Percentiles rank a stretch among this genome's conserved stretches.
These are phyloP conservation scores for Penicillium psychrosexuale DNA, from an alignment of 2,329 filamentous ascomycete species.

Conservation along the genomic window DNA sequence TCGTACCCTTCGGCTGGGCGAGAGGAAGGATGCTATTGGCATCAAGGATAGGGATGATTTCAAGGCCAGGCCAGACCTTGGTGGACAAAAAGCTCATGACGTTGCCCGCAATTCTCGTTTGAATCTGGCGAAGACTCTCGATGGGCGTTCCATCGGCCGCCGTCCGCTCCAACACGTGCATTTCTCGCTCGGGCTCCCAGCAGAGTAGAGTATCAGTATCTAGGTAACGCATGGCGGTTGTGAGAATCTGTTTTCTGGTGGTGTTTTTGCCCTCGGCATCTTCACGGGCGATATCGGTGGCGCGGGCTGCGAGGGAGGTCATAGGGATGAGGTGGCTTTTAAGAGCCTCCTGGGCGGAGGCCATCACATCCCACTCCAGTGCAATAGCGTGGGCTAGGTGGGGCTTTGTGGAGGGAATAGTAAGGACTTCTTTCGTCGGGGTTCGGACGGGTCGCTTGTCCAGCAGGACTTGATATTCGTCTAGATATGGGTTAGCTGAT, in stretches of 20 bases:
- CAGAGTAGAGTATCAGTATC: slow-evolving; percentile 90
- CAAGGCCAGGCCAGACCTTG: slow-evolving; percentile 78
- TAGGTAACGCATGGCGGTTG: slow-evolving; percentile 76
- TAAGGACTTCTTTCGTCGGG: slow-evolving; percentile 68
- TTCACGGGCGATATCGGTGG: slow-evolving; percentile 72
- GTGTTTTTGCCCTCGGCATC: slow-evolving; percentile 54
- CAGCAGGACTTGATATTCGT: slow-evolving; percentile 65
- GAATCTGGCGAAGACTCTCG: slow-evolving; percentile 66
- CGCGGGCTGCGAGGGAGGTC: slow-evolving; percentile 79
- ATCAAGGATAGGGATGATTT: slow-evolving; percentile 78
- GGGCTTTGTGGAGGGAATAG: slow-evolving; percentile 70
- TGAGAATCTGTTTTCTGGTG: slow-evolving; percentile 62
- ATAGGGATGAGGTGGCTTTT: slow-evolving; percentile 86
- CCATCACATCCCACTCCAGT: slow-evolving; percentile 86
- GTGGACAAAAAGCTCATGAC: slow-evolving; percentile 69
- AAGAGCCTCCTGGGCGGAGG: slow-evolving; percentile 76
- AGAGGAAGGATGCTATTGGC: slow-evolving; percentile 70
- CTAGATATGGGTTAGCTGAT: slow-evolving; percentile 23
- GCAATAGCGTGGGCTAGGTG: slow-evolving; percentile 82
- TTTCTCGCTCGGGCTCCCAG: slow-evolving; percentile 65
- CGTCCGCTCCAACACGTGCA: slow-evolving; percentile 49
- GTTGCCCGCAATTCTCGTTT: slow-evolving; percentile 65
- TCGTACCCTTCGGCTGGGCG: slow-evolving; percentile 70
- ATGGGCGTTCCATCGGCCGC: slow-evolving; percentile 45
- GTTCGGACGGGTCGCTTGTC: slow-evolving; percentile 78